phyloP scores from a whole-genome alignment of 306 rosid species.

The Quercus robur region DNA sequence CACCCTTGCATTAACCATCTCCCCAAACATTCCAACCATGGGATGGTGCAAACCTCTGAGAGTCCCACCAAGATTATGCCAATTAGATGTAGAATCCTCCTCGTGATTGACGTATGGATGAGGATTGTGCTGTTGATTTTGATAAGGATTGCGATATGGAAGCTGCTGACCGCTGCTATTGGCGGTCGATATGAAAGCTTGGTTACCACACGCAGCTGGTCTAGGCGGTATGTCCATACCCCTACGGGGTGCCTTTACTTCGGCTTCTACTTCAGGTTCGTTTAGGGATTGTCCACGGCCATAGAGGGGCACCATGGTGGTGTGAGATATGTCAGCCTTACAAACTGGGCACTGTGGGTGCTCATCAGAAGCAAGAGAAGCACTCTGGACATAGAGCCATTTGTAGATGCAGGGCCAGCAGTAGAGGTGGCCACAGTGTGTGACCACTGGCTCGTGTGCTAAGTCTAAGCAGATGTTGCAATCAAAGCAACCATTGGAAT shows the following conservation, averaged over 20 bases:
- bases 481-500: slow-evolving; percentile 52
- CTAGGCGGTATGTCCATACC: slow-evolving; percentile 66
- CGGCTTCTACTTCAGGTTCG: slow-evolving; percentile 29
- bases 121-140: slow-evolving; percentile 41
- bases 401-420: slow-evolving; percentile 98
- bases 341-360: slow-evolving; percentile 94
- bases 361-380: slow-evolving; percentile 68
- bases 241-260: slow-evolving; percentile 27
- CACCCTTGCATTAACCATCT: slow-evolving; percentile 65
- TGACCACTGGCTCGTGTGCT: slow-evolving; percentile 81
- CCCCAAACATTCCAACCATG: slow-evolving; percentile 65
- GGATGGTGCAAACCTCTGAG: slow-evolving; percentile 48
- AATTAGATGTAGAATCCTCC: slow-evolving; percentile 45
- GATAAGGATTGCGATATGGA: slow-evolving; percentile 78
- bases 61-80: slow-evolving; percentile 43
- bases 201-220: slow-evolving; percentile 62
- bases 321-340: slow-evolving; percentile 74
- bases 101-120: slow-evolving; percentile 24
- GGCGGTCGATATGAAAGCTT: slow-evolving; percentile 29
- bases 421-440: slow-evolving; percentile 91
- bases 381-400: slow-evolving; percentile 82
- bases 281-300: slow-evolving; percentile 57
- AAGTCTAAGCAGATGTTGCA: slow-evolving; percentile 92
- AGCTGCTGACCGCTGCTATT: slow-evolving; percentile 52
- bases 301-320: slow-evolving; percentile 79